Evolutionary conservation across 2,329 filamentous ascomycete species (phyloP), one percentile per base, ranked within the genome.

Genomic region (Penicillium sp.): DNA sequence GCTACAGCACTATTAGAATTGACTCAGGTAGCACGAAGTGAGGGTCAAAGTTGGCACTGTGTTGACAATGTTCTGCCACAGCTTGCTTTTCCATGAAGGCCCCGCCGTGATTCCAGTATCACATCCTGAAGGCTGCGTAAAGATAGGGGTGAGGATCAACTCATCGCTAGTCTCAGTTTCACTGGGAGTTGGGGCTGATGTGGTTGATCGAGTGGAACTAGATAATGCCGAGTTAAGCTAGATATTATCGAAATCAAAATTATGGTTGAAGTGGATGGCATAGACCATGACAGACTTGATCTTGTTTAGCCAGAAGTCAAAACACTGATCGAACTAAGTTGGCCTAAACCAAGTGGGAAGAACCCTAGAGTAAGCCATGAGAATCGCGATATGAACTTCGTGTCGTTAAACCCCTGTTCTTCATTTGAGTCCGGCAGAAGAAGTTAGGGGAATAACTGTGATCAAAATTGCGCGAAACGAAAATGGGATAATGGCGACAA

Each of bases 21-120:
- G 55, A 23, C 55, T 52, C 16, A 38, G 55, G 20, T 56, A 56
- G 47, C 55, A 56, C 8, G 55, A 56, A 6, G 55, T 47, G 8
- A 56, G 40, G 2, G 55, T 52, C 38, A 56, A 35, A 5, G 55
- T 56, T 28, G 47, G 55, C 6, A 52, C 48, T 35, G 47, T 47
- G 30, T 56, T 52, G 47, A 56, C 20, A 16, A 56, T 47, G 28
- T 56, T 56, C 26, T 56, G 55, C 48, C 55, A 47, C 18, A 56
- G 55, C 40, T 52, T 24, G 18, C 24, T 43, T 11, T 35, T 46
- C 48, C 55, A 52, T 14, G 55, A n/a, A 18, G 55, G 26, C 12
- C 33, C 14, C 14, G 24, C 16, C 26, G 47, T 52, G 28, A 56
- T 52, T 11, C 55, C 48, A 8, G 20, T 35, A 12, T 8, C 40